phyloP scores from a whole-genome alignment of 495 filamentous ascomycete species.

The Trichoderma erinaceum region DNA sequence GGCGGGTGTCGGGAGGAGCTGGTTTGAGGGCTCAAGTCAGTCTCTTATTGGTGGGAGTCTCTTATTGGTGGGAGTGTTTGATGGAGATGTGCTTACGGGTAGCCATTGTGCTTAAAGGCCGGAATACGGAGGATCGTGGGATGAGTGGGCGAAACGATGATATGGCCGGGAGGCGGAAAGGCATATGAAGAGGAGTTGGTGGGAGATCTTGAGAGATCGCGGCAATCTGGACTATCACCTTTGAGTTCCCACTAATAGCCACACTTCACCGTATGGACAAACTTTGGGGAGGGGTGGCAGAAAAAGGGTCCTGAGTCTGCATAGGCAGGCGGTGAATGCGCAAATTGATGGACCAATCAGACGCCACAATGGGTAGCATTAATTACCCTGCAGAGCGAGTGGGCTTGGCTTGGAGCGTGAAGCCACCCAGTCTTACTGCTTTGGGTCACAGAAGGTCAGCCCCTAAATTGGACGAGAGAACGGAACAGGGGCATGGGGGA shows the following conservation, averaged over 20 bases:
- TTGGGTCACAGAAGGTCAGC: neutral
- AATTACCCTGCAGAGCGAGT: neutral
- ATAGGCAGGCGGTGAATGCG: neutral
- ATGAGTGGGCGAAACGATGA: neutral
- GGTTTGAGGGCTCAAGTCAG: neutral
- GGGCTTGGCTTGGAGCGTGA: neutral
- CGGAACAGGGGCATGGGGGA: neutral
- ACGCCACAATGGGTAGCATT: neutral
- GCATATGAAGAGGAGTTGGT: neutral
- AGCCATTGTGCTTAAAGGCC: constrained; percentile 2
- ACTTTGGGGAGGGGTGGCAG: neutral
- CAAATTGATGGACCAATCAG: neutral
- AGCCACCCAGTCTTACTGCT: neutral
- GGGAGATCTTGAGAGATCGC: constrained; percentile 6
- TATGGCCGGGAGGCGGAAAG: constrained; percentile 9
- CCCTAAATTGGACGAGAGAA: neutral
- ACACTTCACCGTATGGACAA: neutral
- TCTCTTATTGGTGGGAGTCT: neutral
- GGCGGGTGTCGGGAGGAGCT: constrained; percentile 42
- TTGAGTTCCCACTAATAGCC: neutral
- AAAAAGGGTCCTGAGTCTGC: neutral
- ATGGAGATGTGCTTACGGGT: neutral
- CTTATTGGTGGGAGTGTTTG: neutral
- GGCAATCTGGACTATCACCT: neutral
- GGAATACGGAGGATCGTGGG: neutral